Conservation (phyloP, 805 yeast genomes). For the Kuraishia hungarica region DNA sequence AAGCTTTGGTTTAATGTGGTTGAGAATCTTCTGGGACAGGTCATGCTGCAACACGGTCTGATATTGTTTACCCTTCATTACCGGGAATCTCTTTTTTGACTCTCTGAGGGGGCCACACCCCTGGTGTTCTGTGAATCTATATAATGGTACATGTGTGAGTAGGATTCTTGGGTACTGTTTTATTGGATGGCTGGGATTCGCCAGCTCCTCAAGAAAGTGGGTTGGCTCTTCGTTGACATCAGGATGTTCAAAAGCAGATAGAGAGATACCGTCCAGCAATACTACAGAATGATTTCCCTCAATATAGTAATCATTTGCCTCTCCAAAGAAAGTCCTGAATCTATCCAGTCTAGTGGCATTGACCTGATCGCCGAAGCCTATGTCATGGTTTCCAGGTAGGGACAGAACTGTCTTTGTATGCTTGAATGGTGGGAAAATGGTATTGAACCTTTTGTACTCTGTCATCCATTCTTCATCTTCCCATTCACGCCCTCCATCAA, state of each 20-base stretch:
- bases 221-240: conserved; percentile 37
- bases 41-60: conserved; percentile 76
- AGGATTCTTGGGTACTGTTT: conserved; percentile 51
- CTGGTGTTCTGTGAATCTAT: conserved; percentile 52
- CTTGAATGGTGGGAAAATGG: conserved; percentile 53
- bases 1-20: conserved; percentile 52
- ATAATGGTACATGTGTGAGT: conserved; percentile 84
- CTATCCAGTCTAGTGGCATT: conserved; percentile 46
- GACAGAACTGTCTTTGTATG: conserved; percentile 28
- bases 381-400: conserved; percentile 92
- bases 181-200: conserved; percentile 12
- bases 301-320: conserved; percentile 42
- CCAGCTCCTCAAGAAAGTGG: conserved; percentile 38
- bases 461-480: conserved; percentile 56
- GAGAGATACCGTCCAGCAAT: conserved; percentile 74
- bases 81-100: conserved; percentile 52
- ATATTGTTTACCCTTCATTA: conserved; percentile 72
- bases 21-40: conserved; percentile 49
- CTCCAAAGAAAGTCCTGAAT: conserved; percentile 69
- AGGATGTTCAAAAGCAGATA: conserved; percentile 49
- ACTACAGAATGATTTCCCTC: conserved; percentile 69
- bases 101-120: conserved; percentile 77
- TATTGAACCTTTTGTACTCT: conserved; percentile 62
- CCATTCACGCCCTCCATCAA: conserved; percentile 95
- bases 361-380: conserved; percentile 82